A percentile compares a stretch with the other conserved stretches of the same genome.
phyloP scores from a whole-genome alignment of 371 early-diverging fungal species.

The Rhizopus sp. region DNA sequence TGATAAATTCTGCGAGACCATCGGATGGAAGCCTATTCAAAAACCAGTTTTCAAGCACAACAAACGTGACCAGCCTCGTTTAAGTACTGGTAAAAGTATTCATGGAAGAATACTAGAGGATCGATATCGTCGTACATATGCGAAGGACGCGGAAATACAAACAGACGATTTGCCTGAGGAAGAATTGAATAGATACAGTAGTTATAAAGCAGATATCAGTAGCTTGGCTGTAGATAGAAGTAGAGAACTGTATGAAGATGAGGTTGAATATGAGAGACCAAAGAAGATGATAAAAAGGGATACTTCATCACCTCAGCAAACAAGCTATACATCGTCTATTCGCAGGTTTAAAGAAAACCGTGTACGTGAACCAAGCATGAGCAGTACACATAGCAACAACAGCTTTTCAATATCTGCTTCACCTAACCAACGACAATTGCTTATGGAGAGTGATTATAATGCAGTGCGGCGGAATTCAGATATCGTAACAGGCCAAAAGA shows the following conservation, averaged over 20 bases:
- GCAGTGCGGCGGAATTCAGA: slow-evolving; percentile 1
- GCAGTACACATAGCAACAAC: neutral
- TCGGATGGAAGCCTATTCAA: slow-evolving; percentile 3
- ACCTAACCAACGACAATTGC: neutral
- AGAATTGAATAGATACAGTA: neutral
- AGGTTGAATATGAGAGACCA: neutral
- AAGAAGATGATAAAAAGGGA: neutral
- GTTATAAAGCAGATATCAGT: neutral
- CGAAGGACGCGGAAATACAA: slow-evolving; percentile 16
- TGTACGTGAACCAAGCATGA: neutral
- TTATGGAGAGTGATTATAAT: neutral
- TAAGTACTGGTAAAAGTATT: slow-evolving; percentile 5
- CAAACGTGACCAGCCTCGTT: neutral
- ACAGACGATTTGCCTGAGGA: slow-evolving; percentile 10
- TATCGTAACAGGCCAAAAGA: slow-evolving; percentile 12
- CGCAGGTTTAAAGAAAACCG: neutral
- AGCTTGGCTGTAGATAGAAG: neutral
- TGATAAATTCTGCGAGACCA: slow-evolving; percentile 16
- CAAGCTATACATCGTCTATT: neutral
- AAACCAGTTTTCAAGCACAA: neutral
- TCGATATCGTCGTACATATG: slow-evolving; percentile 1
- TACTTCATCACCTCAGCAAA: neutral
- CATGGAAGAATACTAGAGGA: slow-evolving; percentile 18
- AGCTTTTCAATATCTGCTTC: neutral
- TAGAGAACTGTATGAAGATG: neutral